phyloP scores from a whole-genome alignment of 225 moss, liverwort and hornwort species.

The Rhytidiadelphus loreus region DNA sequence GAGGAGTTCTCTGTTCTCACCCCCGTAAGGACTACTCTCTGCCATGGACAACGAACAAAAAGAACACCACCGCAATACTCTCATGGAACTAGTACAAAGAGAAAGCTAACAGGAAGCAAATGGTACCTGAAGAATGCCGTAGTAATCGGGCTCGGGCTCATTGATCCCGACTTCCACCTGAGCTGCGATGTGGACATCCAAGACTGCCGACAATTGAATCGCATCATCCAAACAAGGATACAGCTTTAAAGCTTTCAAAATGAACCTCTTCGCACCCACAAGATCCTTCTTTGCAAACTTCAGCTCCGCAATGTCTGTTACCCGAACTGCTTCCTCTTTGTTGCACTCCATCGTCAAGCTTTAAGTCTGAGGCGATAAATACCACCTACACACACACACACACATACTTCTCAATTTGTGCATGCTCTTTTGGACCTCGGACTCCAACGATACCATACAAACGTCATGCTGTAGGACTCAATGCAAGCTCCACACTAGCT shows the following conservation, averaged over 20 bases:
- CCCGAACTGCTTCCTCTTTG: conserved; percentile 80
- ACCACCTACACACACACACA: background rate
- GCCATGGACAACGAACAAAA: background rate
- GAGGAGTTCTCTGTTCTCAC: background rate
- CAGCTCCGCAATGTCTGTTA: conserved; percentile 49
- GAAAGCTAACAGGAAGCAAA: background rate
- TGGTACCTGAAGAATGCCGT: conserved; percentile 59
- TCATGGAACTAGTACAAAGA: background rate
- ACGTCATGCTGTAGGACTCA: background rate
- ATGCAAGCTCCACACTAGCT: background rate
- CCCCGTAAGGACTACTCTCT: background rate
- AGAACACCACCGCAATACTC: background rate
- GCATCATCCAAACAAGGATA: conserved; percentile 50
- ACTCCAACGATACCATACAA: background rate
- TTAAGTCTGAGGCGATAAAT: background rate
- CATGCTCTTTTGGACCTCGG: background rate
- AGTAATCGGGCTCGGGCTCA: conserved; percentile 62
- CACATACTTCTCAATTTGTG: background rate
- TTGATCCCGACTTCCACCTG: conserved; percentile 44
- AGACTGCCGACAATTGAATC: conserved; percentile 53
- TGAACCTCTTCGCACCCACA: conserved; percentile 63
- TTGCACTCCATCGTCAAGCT: conserved; percentile 63
- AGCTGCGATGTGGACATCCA: conserved; percentile 76
- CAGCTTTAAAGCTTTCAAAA: conserved; percentile 62
- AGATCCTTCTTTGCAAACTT: conserved; percentile 64